Evolutionary conservation across 1,139 yeast species (phyloP).

Genomic region (Arxiozyma bovina): DNA sequence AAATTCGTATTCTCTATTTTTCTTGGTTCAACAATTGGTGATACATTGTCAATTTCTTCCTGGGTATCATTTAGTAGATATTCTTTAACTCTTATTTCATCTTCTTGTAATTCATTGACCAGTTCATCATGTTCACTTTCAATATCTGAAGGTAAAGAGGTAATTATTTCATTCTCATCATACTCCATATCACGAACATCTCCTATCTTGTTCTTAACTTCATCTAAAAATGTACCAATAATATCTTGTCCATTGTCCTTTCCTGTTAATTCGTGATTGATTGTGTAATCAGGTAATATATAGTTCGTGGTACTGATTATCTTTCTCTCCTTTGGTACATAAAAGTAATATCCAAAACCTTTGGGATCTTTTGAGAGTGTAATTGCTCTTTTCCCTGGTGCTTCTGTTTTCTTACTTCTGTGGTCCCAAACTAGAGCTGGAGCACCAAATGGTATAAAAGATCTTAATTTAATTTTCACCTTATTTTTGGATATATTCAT

Average conservation of each 20-base stretch:
- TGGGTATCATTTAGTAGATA: neutral
- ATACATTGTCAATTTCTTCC: too few relatives aligned
- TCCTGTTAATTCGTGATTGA: neutral
- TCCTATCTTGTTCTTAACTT: neutral
- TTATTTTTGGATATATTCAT: neutral
- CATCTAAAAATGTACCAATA: constrained; percentile 3
- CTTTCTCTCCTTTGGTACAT: constrained; percentile 4
- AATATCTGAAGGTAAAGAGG: neutral
- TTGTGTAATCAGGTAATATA: constrained; percentile 1
- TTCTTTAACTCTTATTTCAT: neutral
- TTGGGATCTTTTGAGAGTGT: constrained; percentile 2
- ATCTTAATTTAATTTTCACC: neutral
- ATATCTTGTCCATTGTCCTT: neutral
- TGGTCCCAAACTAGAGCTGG: constrained; percentile 2
- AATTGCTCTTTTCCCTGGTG: neutral
- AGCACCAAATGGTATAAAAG: constrained; percentile 6
- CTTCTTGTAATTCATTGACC: neutral
- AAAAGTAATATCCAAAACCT: constrained; percentile 5
- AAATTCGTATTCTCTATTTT: too few relatives aligned
- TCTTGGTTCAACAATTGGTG: too few relatives aligned
- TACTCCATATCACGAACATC: neutral
- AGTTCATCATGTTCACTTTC: neutral
- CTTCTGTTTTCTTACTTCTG: neutral
- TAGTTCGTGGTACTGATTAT: constrained; percentile 3
- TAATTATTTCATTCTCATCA: neutral